A percentile compares a stretch with the other conserved stretches of the same genome.
phyloP scores from a whole-genome alignment of 106 monocot genomes.

The Vanilla planifolia region DNA sequence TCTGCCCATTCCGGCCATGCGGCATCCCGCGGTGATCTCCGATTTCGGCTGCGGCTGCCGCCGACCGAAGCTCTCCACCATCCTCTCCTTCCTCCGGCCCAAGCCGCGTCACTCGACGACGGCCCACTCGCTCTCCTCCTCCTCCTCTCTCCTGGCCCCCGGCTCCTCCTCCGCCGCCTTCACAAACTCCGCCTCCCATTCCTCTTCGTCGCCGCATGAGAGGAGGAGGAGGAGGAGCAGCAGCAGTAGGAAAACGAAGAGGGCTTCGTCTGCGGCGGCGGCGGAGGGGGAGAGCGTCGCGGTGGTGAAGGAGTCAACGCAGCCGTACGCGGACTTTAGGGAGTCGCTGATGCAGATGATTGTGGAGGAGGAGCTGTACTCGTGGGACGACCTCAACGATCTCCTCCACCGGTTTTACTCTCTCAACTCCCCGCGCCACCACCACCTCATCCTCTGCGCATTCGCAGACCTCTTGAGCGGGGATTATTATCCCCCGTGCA shows the following conservation, averaged over 20 bases:
- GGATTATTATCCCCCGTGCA: too few species aligned
- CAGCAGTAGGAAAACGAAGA: neutral
- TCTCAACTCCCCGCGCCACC: constrained; percentile 38
- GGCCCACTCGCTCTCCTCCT: neutral
- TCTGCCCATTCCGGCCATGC: constrained; percentile 1
- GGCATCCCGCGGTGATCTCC: constrained; percentile 24
- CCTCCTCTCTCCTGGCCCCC: neutral
- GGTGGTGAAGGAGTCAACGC: constrained; percentile 32
- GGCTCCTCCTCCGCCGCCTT: constrained; percentile 2
- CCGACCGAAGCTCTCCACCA: constrained; percentile 19
- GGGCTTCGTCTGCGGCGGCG: neutral
- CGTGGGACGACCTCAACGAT: constrained; percentile 27
- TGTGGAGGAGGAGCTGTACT: constrained; percentile 36
- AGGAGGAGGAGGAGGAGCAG: neutral
- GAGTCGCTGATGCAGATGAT: constrained; percentile 45
- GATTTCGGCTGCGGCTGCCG: constrained; percentile 29
- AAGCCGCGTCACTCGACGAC: neutral
- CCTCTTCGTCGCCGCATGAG: neutral
- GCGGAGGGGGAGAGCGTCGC: constrained; percentile 17
- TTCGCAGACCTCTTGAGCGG: constrained; percentile 36
- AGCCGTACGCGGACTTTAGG: constrained; percentile 38
- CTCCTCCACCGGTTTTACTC: constrained; percentile 24
- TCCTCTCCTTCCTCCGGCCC: constrained; percentile 9
- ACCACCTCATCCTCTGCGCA: constrained; percentile 42
- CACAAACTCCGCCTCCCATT: neutral